Base-by-base conservation (phyloP, 805 yeast species). In the Kodamaea kaohsiungensis region DNA sequence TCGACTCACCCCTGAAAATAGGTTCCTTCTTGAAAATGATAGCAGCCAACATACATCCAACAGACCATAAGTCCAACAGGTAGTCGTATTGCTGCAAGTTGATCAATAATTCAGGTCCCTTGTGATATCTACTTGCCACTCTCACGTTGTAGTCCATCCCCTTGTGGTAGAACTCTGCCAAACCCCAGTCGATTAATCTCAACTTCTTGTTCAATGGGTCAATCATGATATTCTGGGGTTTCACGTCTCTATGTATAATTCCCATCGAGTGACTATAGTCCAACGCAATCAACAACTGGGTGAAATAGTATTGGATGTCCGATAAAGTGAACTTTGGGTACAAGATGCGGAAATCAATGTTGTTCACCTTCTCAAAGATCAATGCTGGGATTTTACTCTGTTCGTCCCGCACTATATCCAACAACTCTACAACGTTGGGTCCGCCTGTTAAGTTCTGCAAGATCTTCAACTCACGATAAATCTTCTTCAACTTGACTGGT, bases 141-240 rank as follows among this genome's bases (percentile, higher is more conserved):
- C 98, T 80, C 17, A 92, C 97, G 65, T 92, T 92, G 65, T 89
- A 92, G 63, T 90, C 96, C 67, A 84, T 88, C 12, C 91, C 91
- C 19, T 90, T 85, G 67, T 92, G 97, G 66, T 91, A 91, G 67
- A 90, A 91, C 69, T 92, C 98, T 7, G 98, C 97, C 51, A 92
- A 74, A 7, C 98, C 98, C 97, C 97, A 92, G 71, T 92, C 98
- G 52, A 92, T 91, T 59, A 91, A 80, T 59, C 96, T 81, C 61
- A 92, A 73, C 64, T 82, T 84, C 69, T 75, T 84, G 57, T 78
- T 80, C 56, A 79, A 74, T 53, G 89, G 97, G 69, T 92, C 97
- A 61, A 92, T 92, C 97, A 92, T 92, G 59, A 92, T 89, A 70
- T 92, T 92, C 65, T 92, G 96, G 9, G 98, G 98, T 70, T 92